Evolutionary conservation across 805 yeast genomes (phyloP), one percentile per base, ranked within the genome.

Genomic region (Sugiyamaella floridensis): DNA sequence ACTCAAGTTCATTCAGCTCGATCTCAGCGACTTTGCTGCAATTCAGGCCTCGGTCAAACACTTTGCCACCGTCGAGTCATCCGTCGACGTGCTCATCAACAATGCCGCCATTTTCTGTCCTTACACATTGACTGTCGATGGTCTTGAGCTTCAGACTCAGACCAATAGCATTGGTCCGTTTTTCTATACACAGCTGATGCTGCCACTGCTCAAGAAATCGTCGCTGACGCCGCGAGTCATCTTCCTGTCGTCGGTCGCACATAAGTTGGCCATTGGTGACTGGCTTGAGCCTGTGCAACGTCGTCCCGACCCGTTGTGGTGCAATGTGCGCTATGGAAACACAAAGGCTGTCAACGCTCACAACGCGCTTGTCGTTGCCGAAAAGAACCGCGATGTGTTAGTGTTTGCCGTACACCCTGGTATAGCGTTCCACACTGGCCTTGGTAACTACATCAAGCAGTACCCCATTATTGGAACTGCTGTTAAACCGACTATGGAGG

Each of bases 321-420:
- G 37, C n/a, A 32, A 32, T 32, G 37, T 86, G 52, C 70, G 96
- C 47, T 88, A 86, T 60, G 89, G 87, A 0, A 68, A 80, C 67
- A 86, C 93, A 12, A 88, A 88, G 63, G 80, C 86, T 0, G 84
- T 86, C 0, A 85, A 86, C 0, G 86, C 87, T 44, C 96, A 88
- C 60, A 78, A 81, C 61, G 77, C 81, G 61, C 80, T 80, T 59
- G 73, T 81, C 65, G 67, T 88, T 19, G 79, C 92, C 0, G 71
- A 79, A 40, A 76, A 82, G 54, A 76, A 86, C 63, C 93, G 95
- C 0, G 75, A 80, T 16, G 73, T 87, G 9, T 65, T 82, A 40
- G 80, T 83, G 53, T 67, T 80, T 40, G 76, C 88, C 1, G 86
- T 86, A 2, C 90, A 87, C 61, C 96, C 96, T 0, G 96, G 96